Evolutionary conservation across 2,329 filamentous ascomycete species (phyloP), one percentile per base, ranked within the genome.

Genomic region (Mollisiaceae sp.): DNA sequence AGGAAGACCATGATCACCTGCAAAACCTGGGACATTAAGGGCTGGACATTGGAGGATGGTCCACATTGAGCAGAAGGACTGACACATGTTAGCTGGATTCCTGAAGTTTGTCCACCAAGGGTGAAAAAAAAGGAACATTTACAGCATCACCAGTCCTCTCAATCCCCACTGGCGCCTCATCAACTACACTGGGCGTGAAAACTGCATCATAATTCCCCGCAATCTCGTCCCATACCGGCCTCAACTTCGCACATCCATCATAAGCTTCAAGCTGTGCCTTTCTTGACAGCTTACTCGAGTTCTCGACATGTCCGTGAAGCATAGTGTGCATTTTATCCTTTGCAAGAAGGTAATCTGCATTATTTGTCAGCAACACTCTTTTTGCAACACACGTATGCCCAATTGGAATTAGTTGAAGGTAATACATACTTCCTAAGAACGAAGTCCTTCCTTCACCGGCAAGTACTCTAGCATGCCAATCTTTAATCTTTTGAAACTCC

Each of bases 11-110:
- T 84, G 80, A 36, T 79, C 78, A 0, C 88, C 87, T 39, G 79
- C 75, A 69, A 91, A 90, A 0, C 87, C 88, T 0, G 87, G 87
- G 0, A 91, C 75, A 65, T 90, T 90, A n/a, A 90, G 75, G 0
- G 87, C 85, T 0, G 88, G 88, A 0, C 81, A 83, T 67, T 91
- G 88, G 15, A 90, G 75, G 12, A 73, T 71, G 8, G 76, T 77
- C 70, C 72, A 74, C 60, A 72, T 69, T 1, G 67, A 75, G 47
- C 70, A 76, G 63, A 76, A 76, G 4, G 67, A 70, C 70, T 75
- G 27, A 3, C 59, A 9, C 64, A 14, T 64, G 43, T 32, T 32
- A 56, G 45, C 11, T 12, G 27, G 27, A 32, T 32, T 3, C 27
- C 6, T 3, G 27, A 32, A 32, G 27, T 32, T 32, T 32, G 27